phyloP scores from a whole-genome alignment of 345 rosid species.

The Moricandia moricandioides region DNA sequence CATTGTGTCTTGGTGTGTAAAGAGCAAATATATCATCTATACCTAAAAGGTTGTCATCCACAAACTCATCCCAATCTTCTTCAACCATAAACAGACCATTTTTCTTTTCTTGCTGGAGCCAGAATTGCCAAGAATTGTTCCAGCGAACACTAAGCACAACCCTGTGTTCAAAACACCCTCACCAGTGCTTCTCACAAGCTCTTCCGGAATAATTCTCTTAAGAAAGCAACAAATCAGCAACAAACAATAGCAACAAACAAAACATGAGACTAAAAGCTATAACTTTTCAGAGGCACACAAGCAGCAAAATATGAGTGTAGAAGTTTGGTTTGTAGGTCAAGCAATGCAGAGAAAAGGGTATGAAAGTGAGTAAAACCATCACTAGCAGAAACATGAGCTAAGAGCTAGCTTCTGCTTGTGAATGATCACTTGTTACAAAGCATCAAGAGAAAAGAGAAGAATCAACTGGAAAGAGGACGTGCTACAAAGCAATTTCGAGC shows the following conservation, averaged over 20 bases:
- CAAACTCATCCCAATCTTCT: conserved; percentile 37
- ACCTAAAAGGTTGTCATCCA: conserved; percentile 20
- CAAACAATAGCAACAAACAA: background rate
- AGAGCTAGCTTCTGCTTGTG: too few relatives aligned
- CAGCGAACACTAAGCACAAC: conserved; percentile 26
- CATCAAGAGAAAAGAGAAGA: background rate
- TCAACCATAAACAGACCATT: conserved; percentile 12
- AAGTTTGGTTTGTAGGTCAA: background rate
- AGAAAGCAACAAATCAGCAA: background rate
- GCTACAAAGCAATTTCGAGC: background rate
- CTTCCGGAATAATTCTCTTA: conserved; percentile 30
- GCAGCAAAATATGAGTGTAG: background rate
- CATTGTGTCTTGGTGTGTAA: conserved; percentile 13
- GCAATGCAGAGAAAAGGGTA: background rate
- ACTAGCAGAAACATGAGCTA: background rate
- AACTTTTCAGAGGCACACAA: too few relatives aligned
- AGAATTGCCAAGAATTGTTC: conserved; percentile 28
- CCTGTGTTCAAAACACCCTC: conserved; percentile 9
- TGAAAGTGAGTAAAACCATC: background rate
- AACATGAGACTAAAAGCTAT: too few relatives aligned
- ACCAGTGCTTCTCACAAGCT: conserved; percentile 1
- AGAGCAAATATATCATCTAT: background rate
- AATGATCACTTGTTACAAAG: too few relatives aligned
- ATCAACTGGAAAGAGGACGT: background rate
- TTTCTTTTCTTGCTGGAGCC: conserved; percentile 11